phyloP scores from a whole-genome alignment of 2,329 filamentous ascomycete genomes.

The Talaromyces funiculosus region DNA sequence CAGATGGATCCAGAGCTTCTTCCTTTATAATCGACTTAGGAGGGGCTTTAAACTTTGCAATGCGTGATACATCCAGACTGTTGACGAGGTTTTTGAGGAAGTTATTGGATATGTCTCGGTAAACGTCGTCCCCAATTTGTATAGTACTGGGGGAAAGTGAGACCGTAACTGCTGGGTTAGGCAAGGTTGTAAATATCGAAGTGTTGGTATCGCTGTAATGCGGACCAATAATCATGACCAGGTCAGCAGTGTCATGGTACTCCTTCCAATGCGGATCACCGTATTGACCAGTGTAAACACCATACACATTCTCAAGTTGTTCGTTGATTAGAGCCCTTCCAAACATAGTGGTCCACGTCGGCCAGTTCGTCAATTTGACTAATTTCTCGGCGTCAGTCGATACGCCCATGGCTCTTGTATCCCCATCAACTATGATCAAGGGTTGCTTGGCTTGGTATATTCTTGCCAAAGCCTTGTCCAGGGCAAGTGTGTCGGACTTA shows the following conservation, averaged over 20 bases:
- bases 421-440: constrained; percentile 50
- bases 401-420: constrained; percentile 41
- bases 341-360: constrained; percentile 45
- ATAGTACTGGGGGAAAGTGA: neutral
- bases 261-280: constrained; percentile 48
- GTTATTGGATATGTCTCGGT: neutral
- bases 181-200: constrained; percentile 24
- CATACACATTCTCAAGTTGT: constrained; percentile 43
- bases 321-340: constrained; percentile 51
- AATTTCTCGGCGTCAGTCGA: constrained; percentile 40
- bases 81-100: neutral
- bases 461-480: constrained; percentile 35
- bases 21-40: neutral
- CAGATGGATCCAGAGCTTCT: neutral
- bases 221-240: constrained; percentile 45
- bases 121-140: neutral
- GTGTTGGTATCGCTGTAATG: constrained; percentile 46
- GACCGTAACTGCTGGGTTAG: neutral
- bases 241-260: constrained; percentile 40
- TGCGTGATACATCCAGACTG: neutral
- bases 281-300: constrained; percentile 44
- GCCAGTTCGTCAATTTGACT: constrained; percentile 41
- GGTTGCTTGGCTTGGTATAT: constrained; percentile 45
- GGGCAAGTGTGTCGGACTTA: neutral
- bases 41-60: neutral